These are phyloP conservation scores for Metschnikowia bowlesiae DNA, from an alignment of 805 yeast species.

Conservation along the genomic window DNA sequence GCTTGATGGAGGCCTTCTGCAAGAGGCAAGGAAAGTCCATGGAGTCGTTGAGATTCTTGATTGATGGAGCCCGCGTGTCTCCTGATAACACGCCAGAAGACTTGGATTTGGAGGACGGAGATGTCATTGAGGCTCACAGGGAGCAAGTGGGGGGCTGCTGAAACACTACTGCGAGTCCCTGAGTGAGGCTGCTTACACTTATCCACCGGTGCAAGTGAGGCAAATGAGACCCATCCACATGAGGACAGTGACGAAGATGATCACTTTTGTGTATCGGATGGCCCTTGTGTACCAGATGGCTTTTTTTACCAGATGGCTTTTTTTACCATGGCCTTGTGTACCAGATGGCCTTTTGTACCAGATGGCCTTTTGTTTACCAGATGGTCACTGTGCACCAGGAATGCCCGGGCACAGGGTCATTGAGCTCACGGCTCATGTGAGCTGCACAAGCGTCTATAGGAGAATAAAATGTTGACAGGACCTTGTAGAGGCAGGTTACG, in stretches of 20 bases:
- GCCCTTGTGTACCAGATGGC: too few relatives aligned
- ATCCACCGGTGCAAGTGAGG: not conserved
- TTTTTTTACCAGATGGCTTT: too few relatives aligned
- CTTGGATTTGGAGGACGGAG: conserved; percentile 92
- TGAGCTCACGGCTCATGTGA: not conserved
- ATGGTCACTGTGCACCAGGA: not conserved
- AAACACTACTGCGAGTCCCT: not conserved
- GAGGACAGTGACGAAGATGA: too few relatives aligned
- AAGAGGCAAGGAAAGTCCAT: conserved; percentile 92
- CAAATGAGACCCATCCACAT: too few relatives aligned
- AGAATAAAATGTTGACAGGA: not conserved
- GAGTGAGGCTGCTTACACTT: not conserved
- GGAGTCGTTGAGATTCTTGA: conserved; percentile 78
- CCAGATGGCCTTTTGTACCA: too few relatives aligned
- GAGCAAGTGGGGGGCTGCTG: conserved; percentile 75
- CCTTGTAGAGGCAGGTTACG: too few relatives aligned
- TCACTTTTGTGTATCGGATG: too few relatives aligned
- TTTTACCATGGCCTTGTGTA: too few relatives aligned
- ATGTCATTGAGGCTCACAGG: conserved; percentile 93
- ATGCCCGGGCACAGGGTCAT: not conserved
- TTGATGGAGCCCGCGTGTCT: conserved; percentile 87
- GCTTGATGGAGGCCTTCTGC: conserved; percentile 97
- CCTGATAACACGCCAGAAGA: conserved; percentile 91
- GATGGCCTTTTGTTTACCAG: too few relatives aligned
- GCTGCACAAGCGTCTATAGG: not conserved